Conservation (phyloP, 1,284 basidiomycete genomes). For the Phellopilus nigrolimitatus region DNA sequence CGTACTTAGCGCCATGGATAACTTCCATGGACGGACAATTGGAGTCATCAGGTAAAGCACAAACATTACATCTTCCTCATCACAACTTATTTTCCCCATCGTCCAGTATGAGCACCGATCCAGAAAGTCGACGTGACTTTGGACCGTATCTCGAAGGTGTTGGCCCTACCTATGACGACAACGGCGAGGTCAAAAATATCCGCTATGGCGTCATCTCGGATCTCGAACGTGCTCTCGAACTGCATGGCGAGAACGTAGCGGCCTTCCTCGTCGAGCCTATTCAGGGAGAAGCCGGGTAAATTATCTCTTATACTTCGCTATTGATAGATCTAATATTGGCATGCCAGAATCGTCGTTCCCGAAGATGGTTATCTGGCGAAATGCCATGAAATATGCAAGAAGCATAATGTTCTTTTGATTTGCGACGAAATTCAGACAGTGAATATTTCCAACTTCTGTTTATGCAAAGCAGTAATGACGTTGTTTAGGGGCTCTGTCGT, state of each 20-base stretch:
- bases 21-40: slow-evolving; percentile 95
- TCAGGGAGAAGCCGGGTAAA: slow-evolving; percentile 95
- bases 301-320: slow-evolving; percentile 20
- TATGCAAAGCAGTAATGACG: slow-evolving; percentile 1
- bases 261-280: slow-evolving; percentile 97
- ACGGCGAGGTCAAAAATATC: slow-evolving; percentile 52
- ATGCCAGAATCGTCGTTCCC: slow-evolving; percentile 81
- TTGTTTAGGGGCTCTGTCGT: slow-evolving; percentile 65
- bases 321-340: slow-evolving; percentile 11
- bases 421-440: slow-evolving; percentile 98
- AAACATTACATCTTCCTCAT: slow-evolving; percentile 21
- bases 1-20: slow-evolving; percentile 83
- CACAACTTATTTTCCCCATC: slow-evolving; percentile 4
- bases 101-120: slow-evolving; percentile 92
- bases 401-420: slow-evolving; percentile 92
- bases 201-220: slow-evolving; percentile 83
- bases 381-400: slow-evolving; percentile 82
- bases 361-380: slow-evolving; percentile 82
- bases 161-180: slow-evolving; percentile 68
- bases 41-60: slow-evolving; percentile 70
- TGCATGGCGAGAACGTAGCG: slow-evolving; percentile 81
- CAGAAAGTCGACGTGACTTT: slow-evolving; percentile 82
- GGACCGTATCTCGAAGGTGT: slow-evolving; percentile 88
- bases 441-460: slow-evolving; percentile 19
- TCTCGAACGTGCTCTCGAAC: slow-evolving; percentile 75